phyloP scores from a whole-genome alignment of 1,284 basidiomycete genomes.

The Trametes hirsuta region DNA sequence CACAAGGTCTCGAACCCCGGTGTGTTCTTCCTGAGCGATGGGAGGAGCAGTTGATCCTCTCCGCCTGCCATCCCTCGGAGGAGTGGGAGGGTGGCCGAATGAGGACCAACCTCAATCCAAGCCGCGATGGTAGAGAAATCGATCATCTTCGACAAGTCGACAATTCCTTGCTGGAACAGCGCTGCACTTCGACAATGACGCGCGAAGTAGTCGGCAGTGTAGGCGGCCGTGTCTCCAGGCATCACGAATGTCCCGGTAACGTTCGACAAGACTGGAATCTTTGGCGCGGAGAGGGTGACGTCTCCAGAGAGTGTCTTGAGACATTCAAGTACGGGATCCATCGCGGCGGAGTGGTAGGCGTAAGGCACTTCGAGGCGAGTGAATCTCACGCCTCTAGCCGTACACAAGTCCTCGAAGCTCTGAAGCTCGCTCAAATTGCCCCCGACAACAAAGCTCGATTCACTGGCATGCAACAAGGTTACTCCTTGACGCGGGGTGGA shows the following conservation, averaged over 20 bases:
- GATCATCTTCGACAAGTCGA: slow-evolving; percentile 37
- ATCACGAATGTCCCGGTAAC: slow-evolving; percentile 54
- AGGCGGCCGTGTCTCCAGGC: slow-evolving; percentile 53
- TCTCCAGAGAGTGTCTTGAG: slow-evolving; percentile 44
- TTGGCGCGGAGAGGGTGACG: slow-evolving; percentile 47
- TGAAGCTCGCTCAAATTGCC: slow-evolving; percentile 51
- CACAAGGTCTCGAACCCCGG: slow-evolving; percentile 50
- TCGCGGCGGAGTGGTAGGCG: slow-evolving; percentile 65
- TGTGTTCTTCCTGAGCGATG: slow-evolving; percentile 51
- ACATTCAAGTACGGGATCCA: slow-evolving; percentile 56
- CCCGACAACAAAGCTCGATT: slow-evolving; percentile 57
- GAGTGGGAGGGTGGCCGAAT: slow-evolving; percentile 59
- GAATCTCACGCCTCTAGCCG: slow-evolving; percentile 42
- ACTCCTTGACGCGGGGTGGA: not conserved
- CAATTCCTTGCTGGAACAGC: slow-evolving; percentile 54
- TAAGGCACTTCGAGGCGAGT: slow-evolving; percentile 55
- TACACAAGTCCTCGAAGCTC: slow-evolving; percentile 45
- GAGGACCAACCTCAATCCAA: slow-evolving; percentile 72
- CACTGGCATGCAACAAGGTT: slow-evolving; percentile 32
- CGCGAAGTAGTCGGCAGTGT: slow-evolving; percentile 56
- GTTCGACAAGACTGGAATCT: slow-evolving; percentile 61
- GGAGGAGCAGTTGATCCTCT: slow-evolving; percentile 41
- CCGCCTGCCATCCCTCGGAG: slow-evolving; percentile 32
- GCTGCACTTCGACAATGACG: slow-evolving; percentile 66
- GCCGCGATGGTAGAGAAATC: slow-evolving; percentile 40